Base-by-base conservation (phyloP, 257 asterid genomes). In the Nicotiana attenuata region DNA sequence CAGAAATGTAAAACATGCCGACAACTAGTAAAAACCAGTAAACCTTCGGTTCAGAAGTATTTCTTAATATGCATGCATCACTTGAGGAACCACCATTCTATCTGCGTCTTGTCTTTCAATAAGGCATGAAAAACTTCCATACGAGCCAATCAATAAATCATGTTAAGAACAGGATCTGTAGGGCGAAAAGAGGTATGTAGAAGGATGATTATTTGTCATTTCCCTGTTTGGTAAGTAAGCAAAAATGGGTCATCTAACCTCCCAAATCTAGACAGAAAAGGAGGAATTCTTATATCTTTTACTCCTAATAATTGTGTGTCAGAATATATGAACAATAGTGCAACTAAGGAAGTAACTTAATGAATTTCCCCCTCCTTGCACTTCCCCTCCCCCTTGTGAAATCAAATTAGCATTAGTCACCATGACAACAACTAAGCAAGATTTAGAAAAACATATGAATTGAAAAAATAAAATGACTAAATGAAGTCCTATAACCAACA, bases 361-460 rank as follows among this genome's bases (percentile, higher is more conserved):
- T 71, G 35, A 71, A 20, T 26, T 68, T 38, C 35, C 1, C 57
- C 20, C 33, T 38, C 57, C 57, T 20, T 69, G n/a, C 57, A 10
- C 65, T 20, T 7, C 28, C 29, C 33, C 77, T 35, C 55, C 31
- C 31, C 57, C 57, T 41, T 41, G 22, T 10, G 3, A 45, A 71
- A 71, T 3, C 78, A 71, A 35, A 20, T 69, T 71, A 71, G 78
- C 78, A 71, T 71, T 71, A 41, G 7, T 38, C 20, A 45, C 78
- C 14, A 71, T 5, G 35, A 55, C 13, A 41, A 71, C 78, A 71
- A 45, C 7, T 71, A 60, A 20, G 31, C 16, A 60, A 60, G 29
- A 75, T 47, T 22, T 75, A 7, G 22, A 53, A 45, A 5, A 71
- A 75, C 63, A 75, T 50, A 47, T 11, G 7, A 75, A 47, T 50